Base-by-base conservation (phyloP, 1,139 yeast genomes). In the Candida sp. region DNA sequence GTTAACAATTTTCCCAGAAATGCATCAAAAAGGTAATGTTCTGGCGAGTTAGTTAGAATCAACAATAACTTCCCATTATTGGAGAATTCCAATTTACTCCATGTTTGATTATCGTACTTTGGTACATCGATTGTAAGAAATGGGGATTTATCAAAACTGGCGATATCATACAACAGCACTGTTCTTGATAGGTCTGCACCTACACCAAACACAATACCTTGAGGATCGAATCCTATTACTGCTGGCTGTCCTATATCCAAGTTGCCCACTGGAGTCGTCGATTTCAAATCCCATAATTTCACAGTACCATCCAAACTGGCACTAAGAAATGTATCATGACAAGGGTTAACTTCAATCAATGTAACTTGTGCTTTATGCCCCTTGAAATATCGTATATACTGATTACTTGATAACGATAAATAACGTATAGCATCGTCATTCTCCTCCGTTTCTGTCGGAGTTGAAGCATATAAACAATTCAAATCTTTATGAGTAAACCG, bases 361-460 rank as follows among this genome's bases (percentile, higher is more conserved):
- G 79, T 77, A 9, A 93, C 97, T 49, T 81, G 77, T 21, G 78
- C 85, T 42, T 82, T 82, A 61, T 93, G 99, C 2, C 97, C 98
- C 49, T 77, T 77, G 66, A 89, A 93, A 61, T 91, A 93, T 43
- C 97, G 78, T 19, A 90, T 70, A 56, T 84, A 93, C 46, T 82
- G 82, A 56, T 89, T 88, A 47, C 87, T 89, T 46, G 84, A 83
- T 35, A 91, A 70, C 35, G 93, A 83, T 35, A 93, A 70, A 55
- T 87, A 84, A 49, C 98, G 65, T 30, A 84, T 77, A 39, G 85
- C 85, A 57, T 91, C 82, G 50, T 87, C 84, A 33, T 71, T 81
- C 57, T 82, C 58, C 15, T 55, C 59, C 4, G 48, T 46, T 8
- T 49, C 53, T 4, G 55, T 54, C 2, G 77, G 76, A 0, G 98